Evolutionary conservation across 805 yeast species (phyloP), one percentile per base, ranked within the genome.

Genomic region (Ogataea pilisensis): DNA sequence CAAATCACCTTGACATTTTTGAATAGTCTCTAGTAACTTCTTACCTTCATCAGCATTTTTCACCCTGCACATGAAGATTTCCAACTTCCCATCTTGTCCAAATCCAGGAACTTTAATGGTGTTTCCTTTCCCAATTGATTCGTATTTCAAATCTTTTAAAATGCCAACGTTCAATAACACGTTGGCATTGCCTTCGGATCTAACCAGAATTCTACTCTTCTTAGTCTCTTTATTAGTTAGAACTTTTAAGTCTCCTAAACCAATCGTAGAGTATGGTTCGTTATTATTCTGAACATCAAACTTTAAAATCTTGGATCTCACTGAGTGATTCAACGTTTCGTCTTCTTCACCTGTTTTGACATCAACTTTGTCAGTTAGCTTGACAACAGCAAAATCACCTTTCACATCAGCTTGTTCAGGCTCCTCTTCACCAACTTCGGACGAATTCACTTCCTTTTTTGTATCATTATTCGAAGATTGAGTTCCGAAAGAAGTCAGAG

Each of bases 111-210:
- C 67, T 48, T 82, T 73, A 12, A 89, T 79, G 49, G 77, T 63
- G 24, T 80, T 76, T 24, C 86, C 82, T 58, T 81, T 74, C 3
- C 91, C 80, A 42, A 79, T 66, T 3, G 75, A 69, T 9, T 73
- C 68, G 58, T 88, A 90, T 1, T 67, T 68, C 43, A 87, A 66
- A 37, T 75, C 76, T 39, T 73, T 73, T 8, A 75, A 67, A 9
- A 89, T 61, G n/a, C 70, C 63, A 12, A 80, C 68, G 58, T 91
- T 91, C 44, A 91, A 64, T 34, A 91, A 61, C 13, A 89, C 80
- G 51, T 95, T 76, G 30, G 84, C 82, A 30, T 88, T 80, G 22
- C 96, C 96, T 42, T 90, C 98, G 0, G 96, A 86, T 54, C 98
- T 78, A 17, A 91, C 73, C 28, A 91, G 65, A 12, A 86, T 65